Evolutionary conservation across 163 green algal genomes (phyloP).

Genomic region (Chlorella variabilis): DNA sequence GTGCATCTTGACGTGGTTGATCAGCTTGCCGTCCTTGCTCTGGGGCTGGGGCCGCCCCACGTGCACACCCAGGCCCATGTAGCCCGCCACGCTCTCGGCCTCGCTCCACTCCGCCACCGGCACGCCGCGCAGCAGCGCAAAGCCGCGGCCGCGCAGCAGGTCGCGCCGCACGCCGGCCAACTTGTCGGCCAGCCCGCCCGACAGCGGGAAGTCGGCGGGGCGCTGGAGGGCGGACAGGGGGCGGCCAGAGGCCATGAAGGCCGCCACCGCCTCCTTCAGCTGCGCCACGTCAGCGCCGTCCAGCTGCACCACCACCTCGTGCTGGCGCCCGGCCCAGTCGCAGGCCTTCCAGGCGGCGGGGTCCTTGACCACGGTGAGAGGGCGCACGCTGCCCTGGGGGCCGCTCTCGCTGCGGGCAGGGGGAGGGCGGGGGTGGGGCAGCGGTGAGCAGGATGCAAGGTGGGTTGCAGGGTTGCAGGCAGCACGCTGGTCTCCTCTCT

Average conservation of each 20-base stretch:
- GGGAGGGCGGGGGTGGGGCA: too few relatives aligned
- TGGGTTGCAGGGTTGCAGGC: too few relatives aligned
- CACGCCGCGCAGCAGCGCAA: not conserved
- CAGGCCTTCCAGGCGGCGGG: not conserved
- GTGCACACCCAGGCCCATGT: not conserved
- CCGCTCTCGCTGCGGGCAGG: not conserved
- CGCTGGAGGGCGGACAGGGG: not conserved
- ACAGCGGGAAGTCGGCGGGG: not conserved
- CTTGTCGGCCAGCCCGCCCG: not conserved
- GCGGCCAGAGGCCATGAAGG: not conserved
- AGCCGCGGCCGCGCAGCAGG: slow-evolving; percentile 1
- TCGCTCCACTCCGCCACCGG: not conserved
- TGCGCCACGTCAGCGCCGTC: not conserved
- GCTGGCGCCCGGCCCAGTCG: not conserved
- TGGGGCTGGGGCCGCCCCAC: not conserved
- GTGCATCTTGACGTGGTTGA: slow-evolving; percentile 7
- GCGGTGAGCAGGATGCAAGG: too few relatives aligned
- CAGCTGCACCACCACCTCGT: not conserved
- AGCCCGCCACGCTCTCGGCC: not conserved
- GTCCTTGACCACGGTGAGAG: not conserved
- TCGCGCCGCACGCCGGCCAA: not conserved
- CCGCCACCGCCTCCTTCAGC: not conserved
- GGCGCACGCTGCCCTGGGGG: not conserved
- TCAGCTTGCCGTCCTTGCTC: not conserved
- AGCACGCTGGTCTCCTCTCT: too few relatives aligned